Conservation (phyloP, 495 filamentous ascomycete species). For the Penicillium paradoxum region DNA sequence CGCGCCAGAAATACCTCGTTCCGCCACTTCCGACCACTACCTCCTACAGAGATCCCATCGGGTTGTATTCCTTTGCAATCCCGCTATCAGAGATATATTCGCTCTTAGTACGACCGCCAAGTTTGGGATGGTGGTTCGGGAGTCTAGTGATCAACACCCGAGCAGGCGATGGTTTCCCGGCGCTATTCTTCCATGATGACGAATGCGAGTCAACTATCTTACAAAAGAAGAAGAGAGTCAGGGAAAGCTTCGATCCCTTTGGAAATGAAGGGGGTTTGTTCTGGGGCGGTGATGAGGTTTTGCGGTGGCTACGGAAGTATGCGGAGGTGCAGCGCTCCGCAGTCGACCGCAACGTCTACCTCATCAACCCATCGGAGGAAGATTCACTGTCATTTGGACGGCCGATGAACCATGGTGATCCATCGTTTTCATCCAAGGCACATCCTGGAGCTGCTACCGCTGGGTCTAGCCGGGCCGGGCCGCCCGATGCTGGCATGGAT, state of each 20-base stretch:
- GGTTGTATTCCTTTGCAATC: conserved; percentile 87
- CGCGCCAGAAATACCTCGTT: conserved; percentile 83
- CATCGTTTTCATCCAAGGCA: conserved; percentile 25
- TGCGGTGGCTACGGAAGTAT: conserved; percentile 85
- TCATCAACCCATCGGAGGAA: conserved; percentile 80
- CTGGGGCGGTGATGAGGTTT: conserved; percentile 95
- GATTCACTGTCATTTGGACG: conserved; percentile 77
- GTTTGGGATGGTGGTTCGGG: conserved; percentile 96
- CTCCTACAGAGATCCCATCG: conserved; percentile 62
- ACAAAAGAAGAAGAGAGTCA: conserved; percentile 79
- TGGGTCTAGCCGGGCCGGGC: conserved; percentile 26
- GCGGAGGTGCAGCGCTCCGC: conserved; percentile 73
- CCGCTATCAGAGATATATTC: conserved; percentile 88
- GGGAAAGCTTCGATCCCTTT: conserved; percentile 87
- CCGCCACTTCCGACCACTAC: conserved; percentile 80
- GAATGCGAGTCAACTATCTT: conserved; percentile 95
- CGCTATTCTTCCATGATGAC: conserved; percentile 93
- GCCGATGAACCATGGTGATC: conserved; percentile 35
- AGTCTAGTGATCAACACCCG: conserved; percentile 88
- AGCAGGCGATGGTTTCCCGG: conserved; percentile 86
- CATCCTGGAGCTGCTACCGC: conserved; percentile 28
- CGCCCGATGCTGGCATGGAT: conserved; percentile 79
- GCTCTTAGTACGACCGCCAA: conserved; percentile 84
- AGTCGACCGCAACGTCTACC: conserved; percentile 81
- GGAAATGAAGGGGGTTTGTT: conserved; percentile 79